Evolutionary conservation across 768 basidiomycete species (phyloP), one percentile per base, ranked within the genome.

Genomic region (Trametes cingulata): DNA sequence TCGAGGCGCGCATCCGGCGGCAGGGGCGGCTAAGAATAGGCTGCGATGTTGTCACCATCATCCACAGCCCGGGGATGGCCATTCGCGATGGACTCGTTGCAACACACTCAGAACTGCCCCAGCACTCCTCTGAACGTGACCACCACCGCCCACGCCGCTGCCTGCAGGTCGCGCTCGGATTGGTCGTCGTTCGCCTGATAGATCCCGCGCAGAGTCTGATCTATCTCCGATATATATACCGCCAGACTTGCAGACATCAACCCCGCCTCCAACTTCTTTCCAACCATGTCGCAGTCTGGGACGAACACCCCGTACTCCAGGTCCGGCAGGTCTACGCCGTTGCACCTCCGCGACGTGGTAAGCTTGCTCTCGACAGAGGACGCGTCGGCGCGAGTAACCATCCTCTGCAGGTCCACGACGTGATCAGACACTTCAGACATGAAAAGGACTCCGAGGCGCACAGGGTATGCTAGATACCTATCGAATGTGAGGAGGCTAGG

Each of bases 371-470:
- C 33, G 15, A n/a, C 7, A 37, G 6, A 24, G 35, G 8, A 25
- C 19, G 7, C 10, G 27, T 19, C 15, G n/a, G 35, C n/a, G 8
- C 25, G 6, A 25, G n/a, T 51, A 43, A n/a, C 54, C 10, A 41
- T 37, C 40, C 56, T 10, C n/a, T 51, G 27, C 85, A 91, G 88
- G 84, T 90, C 29, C 79, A 80, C 61, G 85, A 88, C 69, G 85
- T 79, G 39, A 82, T 90, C 72, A 86, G 81, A 65, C 82, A 83
- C 58, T 80, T 82, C 74, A 86, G 79, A 66, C 82, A 88, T 54
- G 93, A 95, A 71, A 83, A 86, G 62, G 89, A 94, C 53, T 94
- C 93, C 1, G 91, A 94, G 74, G 93, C 93, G 9, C 93, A 95
- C 73, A 85, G 86, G 78, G 92, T 89, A 67, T 43, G 71, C 45